phyloP scores from a whole-genome alignment of 2,329 filamentous ascomycete genomes.

The Colletotrichum ledebouriae region DNA sequence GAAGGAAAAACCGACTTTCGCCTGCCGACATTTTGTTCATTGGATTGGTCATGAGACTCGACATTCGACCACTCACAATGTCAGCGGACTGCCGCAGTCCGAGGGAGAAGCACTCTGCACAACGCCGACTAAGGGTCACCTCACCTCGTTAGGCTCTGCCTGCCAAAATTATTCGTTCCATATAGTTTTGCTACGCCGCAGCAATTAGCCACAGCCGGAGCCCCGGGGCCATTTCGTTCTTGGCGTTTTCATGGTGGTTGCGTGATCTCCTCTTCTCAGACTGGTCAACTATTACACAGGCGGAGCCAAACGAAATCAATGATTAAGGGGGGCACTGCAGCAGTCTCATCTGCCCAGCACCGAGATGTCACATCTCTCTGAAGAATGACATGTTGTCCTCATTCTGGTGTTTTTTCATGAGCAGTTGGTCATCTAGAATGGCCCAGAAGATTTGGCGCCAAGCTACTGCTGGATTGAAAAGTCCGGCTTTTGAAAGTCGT shows the following conservation, averaged over 20 bases:
- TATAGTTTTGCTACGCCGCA: neutral
- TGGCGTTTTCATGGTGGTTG: neutral
- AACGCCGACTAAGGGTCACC: neutral
- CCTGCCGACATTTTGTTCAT: neutral
- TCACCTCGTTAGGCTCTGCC: conserved; percentile 1
- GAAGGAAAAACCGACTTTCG: neutral
- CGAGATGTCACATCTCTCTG: too few relatives aligned
- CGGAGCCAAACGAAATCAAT: neutral
- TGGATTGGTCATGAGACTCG: neutral
- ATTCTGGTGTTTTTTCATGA: too few relatives aligned
- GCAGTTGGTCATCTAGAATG: too few relatives aligned
- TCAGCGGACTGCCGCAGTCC: conserved; percentile 11
- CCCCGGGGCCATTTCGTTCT: neutral
- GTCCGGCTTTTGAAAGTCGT: too few relatives aligned
- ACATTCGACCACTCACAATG: neutral
- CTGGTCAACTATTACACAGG: neutral
- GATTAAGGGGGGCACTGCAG: too few relatives aligned
- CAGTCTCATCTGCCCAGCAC: too few relatives aligned
- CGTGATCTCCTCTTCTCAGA: neutral
- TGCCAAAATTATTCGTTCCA: neutral
- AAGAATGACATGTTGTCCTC: too few relatives aligned
- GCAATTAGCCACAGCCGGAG: neutral
- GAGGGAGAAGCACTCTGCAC: neutral
- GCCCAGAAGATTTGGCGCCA: too few relatives aligned
- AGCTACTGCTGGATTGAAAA: too few relatives aligned